Evolutionary conservation across 495 filamentous ascomycete genomes (phyloP), one percentile per base, ranked within the genome.

Genomic region (Antarctomyces pellizariae): DNA sequence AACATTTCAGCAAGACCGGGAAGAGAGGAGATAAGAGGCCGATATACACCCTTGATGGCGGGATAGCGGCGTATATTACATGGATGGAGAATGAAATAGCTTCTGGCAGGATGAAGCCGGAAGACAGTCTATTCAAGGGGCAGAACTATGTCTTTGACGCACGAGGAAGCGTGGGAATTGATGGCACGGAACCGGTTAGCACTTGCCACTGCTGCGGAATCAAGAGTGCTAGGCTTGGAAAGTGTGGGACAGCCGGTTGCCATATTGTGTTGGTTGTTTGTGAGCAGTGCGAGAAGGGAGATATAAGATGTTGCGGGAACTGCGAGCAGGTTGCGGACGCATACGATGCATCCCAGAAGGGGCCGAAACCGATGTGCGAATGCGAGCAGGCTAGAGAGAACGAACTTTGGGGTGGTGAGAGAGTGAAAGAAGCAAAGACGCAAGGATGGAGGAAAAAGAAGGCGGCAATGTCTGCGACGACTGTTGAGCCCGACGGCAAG

Each of bases 141-240:
- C 22, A 28, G 14, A 43, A 43, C 22, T 43, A 35, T 18, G 40
- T 43, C 11, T 43, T 43, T 26, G 40, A 43, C 28, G 40, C 40
- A 2, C 20, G 40, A 22, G 40, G 40, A 1, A 33, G 36, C 2
- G 29, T 23, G 10, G 36, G 34, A 1, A 19, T 38, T 7, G 17
- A 12, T n/a, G 24, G 12, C 2, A 3, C 7, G 11, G 27, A 39
- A 13, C 34, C 32, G 2, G 40, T 43, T 4, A 33, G 36, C 11
- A 34, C 14, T 4, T 43, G 40, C 17, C 40, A 43, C 16, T 2
- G 25, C 4, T 43, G 40, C 29, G 26, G 21, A 2, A 19, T 11
- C 1, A 18, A 27, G 2, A 16, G 16, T 15, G 34, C 32, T 17
- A 34, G 30, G 10, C 16, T 43, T 25, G 31, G 34, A 19, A 43